phyloP scores from a whole-genome alignment of 768 basidiomycete genomes.

The Pisolithus albus region DNA sequence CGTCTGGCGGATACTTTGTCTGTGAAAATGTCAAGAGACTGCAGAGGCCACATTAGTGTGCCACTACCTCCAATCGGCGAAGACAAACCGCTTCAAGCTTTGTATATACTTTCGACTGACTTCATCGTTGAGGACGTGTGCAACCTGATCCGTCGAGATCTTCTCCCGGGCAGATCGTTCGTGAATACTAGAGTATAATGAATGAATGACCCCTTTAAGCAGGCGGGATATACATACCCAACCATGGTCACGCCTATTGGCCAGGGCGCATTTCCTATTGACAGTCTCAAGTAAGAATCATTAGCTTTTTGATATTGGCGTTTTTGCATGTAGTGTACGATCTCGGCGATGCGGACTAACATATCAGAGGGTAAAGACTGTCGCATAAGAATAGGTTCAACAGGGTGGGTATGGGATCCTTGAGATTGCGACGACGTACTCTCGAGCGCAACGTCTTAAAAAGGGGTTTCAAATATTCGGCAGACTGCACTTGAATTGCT shows the following conservation, averaged over 20 bases:
- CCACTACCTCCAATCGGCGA: background rate
- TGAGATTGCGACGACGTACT: constrained; percentile 40
- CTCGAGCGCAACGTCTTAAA: constrained; percentile 87
- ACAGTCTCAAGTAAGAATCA: constrained; percentile 92
- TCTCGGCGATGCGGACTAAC: constrained; percentile 81
- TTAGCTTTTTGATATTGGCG: constrained; percentile 94
- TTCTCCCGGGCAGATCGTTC: constrained; percentile 97
- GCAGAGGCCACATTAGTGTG: constrained; percentile 4
- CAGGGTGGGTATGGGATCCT: background rate
- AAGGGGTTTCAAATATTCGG: constrained; percentile 93
- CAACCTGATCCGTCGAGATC: constrained; percentile 94
- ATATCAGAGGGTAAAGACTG: constrained; percentile 80
- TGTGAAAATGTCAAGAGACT: constrained; percentile 94
- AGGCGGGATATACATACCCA: constrained; percentile 50
- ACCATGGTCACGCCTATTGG: constrained; percentile 99
- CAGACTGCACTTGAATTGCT: constrained; percentile 92
- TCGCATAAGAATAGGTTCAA: constrained; percentile 7
- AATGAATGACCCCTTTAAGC: background rate
- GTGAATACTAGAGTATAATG: constrained; percentile 62
- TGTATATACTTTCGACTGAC: constrained; percentile 98
- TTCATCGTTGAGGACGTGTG: constrained; percentile 98
- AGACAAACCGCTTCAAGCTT: constrained; percentile 83
- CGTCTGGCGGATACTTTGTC: constrained; percentile 91
- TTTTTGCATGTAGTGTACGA: constrained; percentile 94
- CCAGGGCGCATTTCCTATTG: constrained; percentile 99